Conservation (phyloP, 225 moss, liverwort and hornwort genomes). For the Rhytidiadelphus loreus region DNA sequence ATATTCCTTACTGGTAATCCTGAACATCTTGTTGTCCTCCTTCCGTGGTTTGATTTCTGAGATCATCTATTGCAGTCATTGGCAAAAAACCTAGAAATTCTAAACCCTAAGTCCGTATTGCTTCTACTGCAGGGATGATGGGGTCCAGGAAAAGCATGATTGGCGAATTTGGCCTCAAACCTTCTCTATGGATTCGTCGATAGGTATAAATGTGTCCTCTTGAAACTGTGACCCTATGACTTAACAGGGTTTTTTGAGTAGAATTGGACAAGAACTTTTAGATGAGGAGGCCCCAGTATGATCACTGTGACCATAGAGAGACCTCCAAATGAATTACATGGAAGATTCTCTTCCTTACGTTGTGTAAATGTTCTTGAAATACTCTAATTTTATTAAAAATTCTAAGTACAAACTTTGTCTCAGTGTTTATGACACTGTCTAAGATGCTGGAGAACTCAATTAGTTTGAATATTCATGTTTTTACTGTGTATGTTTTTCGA, state of each 20-base stretch:
- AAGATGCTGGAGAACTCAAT: not conserved
- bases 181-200: constrained; percentile 4
- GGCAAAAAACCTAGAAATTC: not conserved
- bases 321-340: not conserved
- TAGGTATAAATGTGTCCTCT: not conserved
- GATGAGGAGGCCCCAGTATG: not conserved
- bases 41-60: not conserved
- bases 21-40: not conserved
- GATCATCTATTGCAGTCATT: not conserved
- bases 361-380: not conserved
- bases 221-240: not conserved
- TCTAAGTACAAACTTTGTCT: not conserved
- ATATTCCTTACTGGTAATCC: constrained; percentile 5
- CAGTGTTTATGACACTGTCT: not conserved
- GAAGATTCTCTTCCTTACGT: not conserved
- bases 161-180: constrained; percentile 4
- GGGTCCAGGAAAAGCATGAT: constrained; percentile 10
- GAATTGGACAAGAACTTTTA: not conserved
- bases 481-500: not conserved
- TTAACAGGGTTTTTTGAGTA: not conserved
- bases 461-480: not conserved
- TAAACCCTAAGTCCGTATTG: not conserved
- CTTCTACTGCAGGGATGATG: constrained; percentile 1
- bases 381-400: not conserved
- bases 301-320: not conserved